A percentile compares a stretch with the other conserved stretches of the same genome.
These are phyloP conservation scores for Adenanthera pavonina DNA, from an alignment of 306 rosid species.

Conservation along the genomic window DNA sequence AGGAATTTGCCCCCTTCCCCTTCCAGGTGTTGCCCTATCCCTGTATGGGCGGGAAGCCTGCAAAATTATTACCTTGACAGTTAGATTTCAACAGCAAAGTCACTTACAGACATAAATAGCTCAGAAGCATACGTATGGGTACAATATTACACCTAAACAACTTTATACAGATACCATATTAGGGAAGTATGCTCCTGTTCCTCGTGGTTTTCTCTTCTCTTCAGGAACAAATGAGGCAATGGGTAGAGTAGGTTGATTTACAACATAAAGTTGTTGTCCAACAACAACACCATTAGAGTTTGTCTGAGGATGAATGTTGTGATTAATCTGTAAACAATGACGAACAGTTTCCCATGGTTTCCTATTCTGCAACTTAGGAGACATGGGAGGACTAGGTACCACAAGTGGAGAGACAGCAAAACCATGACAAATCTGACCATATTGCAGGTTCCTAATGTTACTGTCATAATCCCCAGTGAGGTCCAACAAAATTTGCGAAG, in stretches of 20 bases:
- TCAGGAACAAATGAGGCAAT: constrained; percentile 51
- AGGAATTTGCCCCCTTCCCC: constrained; percentile 59
- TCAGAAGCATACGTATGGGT: background rate
- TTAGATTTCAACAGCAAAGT: constrained; percentile 35
- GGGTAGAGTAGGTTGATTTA: constrained; percentile 52
- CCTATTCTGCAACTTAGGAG: constrained; percentile 55
- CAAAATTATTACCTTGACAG: constrained; percentile 46
- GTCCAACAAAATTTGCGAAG: constrained; percentile 60
- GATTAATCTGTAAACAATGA: constrained; percentile 50
- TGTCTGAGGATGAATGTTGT: constrained; percentile 49
- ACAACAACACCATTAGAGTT: constrained; percentile 52
- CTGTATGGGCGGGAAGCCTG: constrained; percentile 58
- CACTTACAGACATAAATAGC: constrained; percentile 10
- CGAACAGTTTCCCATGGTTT: constrained; percentile 60
- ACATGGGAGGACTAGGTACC: constrained; percentile 64
- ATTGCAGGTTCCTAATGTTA: constrained; percentile 60
- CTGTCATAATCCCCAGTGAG: constrained; percentile 78
- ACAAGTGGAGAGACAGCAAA: constrained; percentile 50
- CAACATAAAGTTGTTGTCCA: constrained; percentile 50
- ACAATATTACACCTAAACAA: constrained; percentile 24
- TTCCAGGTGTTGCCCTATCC: constrained; percentile 53
- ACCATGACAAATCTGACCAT: constrained; percentile 59
- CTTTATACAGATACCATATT: constrained; percentile 55
- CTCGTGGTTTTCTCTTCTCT: constrained; percentile 67
- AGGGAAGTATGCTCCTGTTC: constrained; percentile 84